These are phyloP conservation scores for Fusarium sp. DNA, from an alignment of 2,329 filamentous ascomycete species.

Conservation along the genomic window DNA sequence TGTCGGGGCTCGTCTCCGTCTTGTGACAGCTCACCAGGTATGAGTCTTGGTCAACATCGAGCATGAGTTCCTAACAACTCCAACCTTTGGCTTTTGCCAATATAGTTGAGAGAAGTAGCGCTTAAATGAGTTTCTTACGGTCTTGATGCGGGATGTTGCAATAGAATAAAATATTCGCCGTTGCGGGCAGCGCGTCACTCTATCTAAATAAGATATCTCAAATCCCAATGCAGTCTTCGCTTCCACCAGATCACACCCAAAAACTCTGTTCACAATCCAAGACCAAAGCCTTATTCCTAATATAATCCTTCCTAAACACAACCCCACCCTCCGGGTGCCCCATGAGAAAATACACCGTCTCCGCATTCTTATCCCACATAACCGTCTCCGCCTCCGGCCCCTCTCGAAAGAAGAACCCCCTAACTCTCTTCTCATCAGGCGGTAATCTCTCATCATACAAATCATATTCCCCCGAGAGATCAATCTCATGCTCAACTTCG, in stretches of 20 bases:
- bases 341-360: neutral
- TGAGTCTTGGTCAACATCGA: no score
- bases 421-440: slow-evolving; percentile 32
- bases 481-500: slow-evolving; percentile 55
- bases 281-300: neutral
- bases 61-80: no score
- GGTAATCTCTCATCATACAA: slow-evolving; percentile 14
- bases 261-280: neutral
- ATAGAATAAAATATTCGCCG: no score
- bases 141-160: no score
- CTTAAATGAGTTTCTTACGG: no score
- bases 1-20: slow-evolving; percentile 32
- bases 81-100: no score
- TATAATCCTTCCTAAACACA: neutral
- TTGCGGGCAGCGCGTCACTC: neutral
- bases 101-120: no score
- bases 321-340: neutral
- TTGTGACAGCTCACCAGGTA: no score
- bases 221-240: neutral
- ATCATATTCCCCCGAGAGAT: slow-evolving; percentile 37
- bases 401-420: slow-evolving; percentile 29
- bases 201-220: neutral
- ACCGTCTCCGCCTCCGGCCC: neutral
- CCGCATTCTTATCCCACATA: neutral
- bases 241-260: neutral